Evolutionary conservation across 23 red algal species (phyloP).

Genomic region (Chondrus crispus): DNA sequence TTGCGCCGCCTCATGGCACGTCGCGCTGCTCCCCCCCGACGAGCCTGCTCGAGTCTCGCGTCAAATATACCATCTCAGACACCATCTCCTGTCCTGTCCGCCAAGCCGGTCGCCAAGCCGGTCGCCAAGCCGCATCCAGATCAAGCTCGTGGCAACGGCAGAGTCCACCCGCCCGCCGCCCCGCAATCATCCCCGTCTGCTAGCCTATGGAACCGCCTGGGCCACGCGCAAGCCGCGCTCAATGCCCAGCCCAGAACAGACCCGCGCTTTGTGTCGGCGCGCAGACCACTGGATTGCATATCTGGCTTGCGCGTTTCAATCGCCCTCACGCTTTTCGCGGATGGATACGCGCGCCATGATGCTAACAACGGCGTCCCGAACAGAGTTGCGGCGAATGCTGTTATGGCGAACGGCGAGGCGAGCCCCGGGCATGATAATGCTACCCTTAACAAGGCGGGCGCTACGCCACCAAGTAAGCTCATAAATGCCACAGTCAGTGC

Average conservation of each 20-base stretch:
- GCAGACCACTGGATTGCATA: constrained; percentile 50
- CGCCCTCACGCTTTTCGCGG: constrained; percentile 41
- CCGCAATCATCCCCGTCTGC: too few species aligned
- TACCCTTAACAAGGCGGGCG: background rate
- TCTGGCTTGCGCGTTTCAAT: constrained; percentile 28
- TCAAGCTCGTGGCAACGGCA: too few species aligned
- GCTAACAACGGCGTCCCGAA: background rate
- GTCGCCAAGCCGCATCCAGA: too few species aligned
- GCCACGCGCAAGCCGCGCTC: constrained; percentile 1
- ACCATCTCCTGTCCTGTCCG: too few species aligned
- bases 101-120: too few species aligned
- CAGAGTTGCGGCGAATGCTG: background rate
- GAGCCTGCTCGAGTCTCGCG: too few species aligned
- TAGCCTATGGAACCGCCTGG: constrained; percentile 32
- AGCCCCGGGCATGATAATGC: background rate
- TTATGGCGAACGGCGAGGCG: background rate
- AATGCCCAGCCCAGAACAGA: constrained; percentile 21
- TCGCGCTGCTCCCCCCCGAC: background rate
- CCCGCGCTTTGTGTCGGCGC: constrained; percentile 35
- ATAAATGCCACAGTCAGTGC: background rate
- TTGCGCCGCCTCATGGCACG: background rate
- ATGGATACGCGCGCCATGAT: constrained; percentile 61
- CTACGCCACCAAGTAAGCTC: constrained; percentile 21
- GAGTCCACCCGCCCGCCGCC: too few species aligned
- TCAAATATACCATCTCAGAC: too few species aligned